Conservation (phyloP, 1,284 basidiomycete species). For the Cronartium quercuum region DNA sequence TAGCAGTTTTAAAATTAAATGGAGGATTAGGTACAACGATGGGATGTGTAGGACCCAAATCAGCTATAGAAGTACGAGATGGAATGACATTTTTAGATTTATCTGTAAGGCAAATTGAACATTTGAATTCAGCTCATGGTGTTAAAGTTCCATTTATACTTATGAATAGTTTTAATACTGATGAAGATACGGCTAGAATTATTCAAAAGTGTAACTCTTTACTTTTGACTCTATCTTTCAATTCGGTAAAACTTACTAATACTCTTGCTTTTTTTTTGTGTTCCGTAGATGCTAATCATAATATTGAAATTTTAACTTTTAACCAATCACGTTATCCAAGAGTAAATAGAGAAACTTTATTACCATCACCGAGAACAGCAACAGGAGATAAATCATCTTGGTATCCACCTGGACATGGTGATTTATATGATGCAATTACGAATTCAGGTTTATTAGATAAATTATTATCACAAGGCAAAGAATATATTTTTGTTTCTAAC, state of each 20-base stretch:
- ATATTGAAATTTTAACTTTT: conserved; percentile 58
- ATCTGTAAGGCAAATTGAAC: conserved; percentile 92
- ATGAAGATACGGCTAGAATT: conserved; percentile 62
- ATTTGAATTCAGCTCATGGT: conserved; percentile 59
- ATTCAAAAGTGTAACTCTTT: conserved; percentile 74
- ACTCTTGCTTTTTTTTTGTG: background rate
- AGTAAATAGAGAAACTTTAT: conserved; percentile 87
- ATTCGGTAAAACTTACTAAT: background rate
- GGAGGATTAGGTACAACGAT: conserved; percentile 97
- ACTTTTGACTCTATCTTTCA: background rate
- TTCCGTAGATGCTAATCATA: conserved; percentile 45
- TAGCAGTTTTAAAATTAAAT: conserved; percentile 98
- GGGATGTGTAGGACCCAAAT: conserved; percentile 78
- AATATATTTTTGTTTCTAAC: conserved; percentile 98
- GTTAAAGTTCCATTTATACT: conserved; percentile 92
- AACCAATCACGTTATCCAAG: conserved; percentile 98
- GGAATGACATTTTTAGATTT: conserved; percentile 99
- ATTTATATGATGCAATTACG: conserved; percentile 83
- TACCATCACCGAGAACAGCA: conserved; percentile 79
- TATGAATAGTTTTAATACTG: conserved; percentile 99
- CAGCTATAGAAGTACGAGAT: conserved; percentile 84
- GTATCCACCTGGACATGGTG: conserved; percentile 99
- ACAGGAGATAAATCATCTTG: conserved; percentile 91
- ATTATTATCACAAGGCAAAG: conserved; percentile 88
- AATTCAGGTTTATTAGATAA: conserved; percentile 96